phyloP scores from a whole-genome alignment of 441 rosid genomes.

The Kokia cookei region DNA sequence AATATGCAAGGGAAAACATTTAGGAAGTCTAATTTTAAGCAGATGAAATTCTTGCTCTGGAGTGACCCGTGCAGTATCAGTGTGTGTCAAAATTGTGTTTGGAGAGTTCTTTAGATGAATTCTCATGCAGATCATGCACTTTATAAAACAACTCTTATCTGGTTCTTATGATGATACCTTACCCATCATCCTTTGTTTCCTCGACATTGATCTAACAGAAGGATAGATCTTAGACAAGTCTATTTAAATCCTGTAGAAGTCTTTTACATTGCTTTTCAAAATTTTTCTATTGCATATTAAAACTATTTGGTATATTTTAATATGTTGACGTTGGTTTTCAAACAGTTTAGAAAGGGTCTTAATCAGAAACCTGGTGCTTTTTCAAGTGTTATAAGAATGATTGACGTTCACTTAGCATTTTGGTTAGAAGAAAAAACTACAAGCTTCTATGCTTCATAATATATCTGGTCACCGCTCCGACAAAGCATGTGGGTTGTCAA shows the following conservation, averaged over 20 bases:
- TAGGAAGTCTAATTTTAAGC: neutral
- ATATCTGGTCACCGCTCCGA: neutral
- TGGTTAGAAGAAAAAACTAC: neutral
- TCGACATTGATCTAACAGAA: neutral
- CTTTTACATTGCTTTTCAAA: neutral
- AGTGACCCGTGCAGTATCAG: neutral
- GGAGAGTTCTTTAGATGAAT: neutral
- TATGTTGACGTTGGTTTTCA: neutral
- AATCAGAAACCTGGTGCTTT: constrained; percentile 2
- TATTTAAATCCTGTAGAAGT: neutral
- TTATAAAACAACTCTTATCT: neutral
- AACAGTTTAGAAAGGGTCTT: neutral
- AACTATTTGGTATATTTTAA: neutral
- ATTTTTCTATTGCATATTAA: neutral
- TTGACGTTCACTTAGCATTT: neutral
- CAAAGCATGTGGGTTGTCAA: neutral
- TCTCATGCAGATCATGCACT: neutral
- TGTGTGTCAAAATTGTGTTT: neutral
- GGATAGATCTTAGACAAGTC: neutral
- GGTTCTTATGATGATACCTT: neutral
- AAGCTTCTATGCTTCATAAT: neutral
- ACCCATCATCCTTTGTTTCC: neutral
- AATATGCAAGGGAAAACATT: neutral
- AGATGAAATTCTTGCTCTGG: neutral
- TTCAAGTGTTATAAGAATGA: neutral